phyloP scores from a whole-genome alignment of 129 eudicot genomes.

The Smallanthus sonchifolius region DNA sequence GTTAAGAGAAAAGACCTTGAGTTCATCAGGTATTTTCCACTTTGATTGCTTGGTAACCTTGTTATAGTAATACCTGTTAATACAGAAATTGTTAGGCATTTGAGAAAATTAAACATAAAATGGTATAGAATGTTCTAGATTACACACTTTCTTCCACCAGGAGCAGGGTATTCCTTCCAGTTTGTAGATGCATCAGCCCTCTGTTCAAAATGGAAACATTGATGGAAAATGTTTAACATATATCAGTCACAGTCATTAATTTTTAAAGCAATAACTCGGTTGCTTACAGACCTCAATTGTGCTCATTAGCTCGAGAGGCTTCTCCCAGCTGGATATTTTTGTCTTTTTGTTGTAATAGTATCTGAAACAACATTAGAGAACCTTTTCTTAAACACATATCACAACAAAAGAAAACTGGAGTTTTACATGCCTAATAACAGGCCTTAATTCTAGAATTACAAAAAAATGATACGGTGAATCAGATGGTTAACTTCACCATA shows the following conservation, averaged over 20 bases:
- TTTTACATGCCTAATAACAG: background rate
- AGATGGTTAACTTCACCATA: constrained; percentile 1
- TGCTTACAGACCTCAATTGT: constrained; percentile 65
- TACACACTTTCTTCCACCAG: constrained; percentile 79
- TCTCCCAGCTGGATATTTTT: constrained; percentile 78
- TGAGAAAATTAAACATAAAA: background rate
- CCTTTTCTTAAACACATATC: background rate
- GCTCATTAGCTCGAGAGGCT: constrained; percentile 87
- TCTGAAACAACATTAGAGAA: constrained; percentile 38
- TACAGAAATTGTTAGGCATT: background rate
- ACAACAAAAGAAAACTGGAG: background rate
- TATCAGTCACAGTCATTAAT: background rate
- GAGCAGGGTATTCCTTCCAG: constrained; percentile 77
- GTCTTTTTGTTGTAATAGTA: constrained; percentile 79
- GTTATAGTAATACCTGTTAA: constrained; percentile 75
- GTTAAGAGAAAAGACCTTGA: constrained; percentile 50
- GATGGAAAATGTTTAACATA: constrained; percentile 1
- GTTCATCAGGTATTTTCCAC: constrained; percentile 89
- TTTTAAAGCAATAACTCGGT: constrained; percentile 8
- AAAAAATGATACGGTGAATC: background rate
- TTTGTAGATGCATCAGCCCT: constrained; percentile 95
- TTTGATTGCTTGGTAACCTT: constrained; percentile 77
- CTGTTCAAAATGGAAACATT: constrained; percentile 41
- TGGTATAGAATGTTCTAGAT: constrained; percentile 1
- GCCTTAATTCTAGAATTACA: background rate